Percentiles rank a stretch among this genome's conserved stretches.
phyloP scores from a whole-genome alignment of 2,329 filamentous ascomycete species.

The Talaromyces rugulosus region DNA sequence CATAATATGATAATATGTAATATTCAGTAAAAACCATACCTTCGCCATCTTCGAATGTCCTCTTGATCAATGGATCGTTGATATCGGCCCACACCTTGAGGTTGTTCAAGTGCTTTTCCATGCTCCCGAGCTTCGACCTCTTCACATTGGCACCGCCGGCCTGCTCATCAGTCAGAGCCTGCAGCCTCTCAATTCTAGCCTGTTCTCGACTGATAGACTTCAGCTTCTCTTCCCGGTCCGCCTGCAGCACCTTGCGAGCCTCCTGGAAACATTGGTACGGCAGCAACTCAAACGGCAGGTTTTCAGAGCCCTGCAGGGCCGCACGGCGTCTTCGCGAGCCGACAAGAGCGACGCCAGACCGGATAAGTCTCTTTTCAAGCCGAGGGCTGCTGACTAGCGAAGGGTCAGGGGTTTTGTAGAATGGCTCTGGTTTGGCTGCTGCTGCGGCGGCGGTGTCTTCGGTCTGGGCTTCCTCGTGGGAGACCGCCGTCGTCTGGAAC shows the following conservation, averaged over 20 bases:
- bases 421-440: conserved; percentile 29
- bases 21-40: conserved; percentile 49
- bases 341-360: conserved; percentile 65
- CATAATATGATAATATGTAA: neutral
- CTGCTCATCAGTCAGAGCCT: conserved; percentile 54
- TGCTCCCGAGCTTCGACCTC: conserved; percentile 62
- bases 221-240: conserved; percentile 78
- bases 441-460: conserved; percentile 29
- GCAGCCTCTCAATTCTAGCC: conserved; percentile 63
- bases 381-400: conserved; percentile 60
- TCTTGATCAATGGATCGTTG: conserved; percentile 91
- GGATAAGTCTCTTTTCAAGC: conserved; percentile 65
- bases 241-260: conserved; percentile 74
- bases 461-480: conserved; percentile 43
- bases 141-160: conserved; percentile 63
- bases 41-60: conserved; percentile 84
- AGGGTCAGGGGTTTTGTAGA: conserved; percentile 54
- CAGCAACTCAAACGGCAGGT: conserved; percentile 84
- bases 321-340: conserved; percentile 81
- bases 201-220: conserved; percentile 64
- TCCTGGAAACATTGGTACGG: conserved; percentile 99
- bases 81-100: conserved; percentile 89
- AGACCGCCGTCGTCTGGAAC: conserved; percentile 45
- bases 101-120: conserved; percentile 68
- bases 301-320: conserved; percentile 60